These are phyloP conservation scores for Aspergillus fijiensis DNA, from an alignment of 2,329 filamentous ascomycete genomes.

Conservation along the genomic window DNA sequence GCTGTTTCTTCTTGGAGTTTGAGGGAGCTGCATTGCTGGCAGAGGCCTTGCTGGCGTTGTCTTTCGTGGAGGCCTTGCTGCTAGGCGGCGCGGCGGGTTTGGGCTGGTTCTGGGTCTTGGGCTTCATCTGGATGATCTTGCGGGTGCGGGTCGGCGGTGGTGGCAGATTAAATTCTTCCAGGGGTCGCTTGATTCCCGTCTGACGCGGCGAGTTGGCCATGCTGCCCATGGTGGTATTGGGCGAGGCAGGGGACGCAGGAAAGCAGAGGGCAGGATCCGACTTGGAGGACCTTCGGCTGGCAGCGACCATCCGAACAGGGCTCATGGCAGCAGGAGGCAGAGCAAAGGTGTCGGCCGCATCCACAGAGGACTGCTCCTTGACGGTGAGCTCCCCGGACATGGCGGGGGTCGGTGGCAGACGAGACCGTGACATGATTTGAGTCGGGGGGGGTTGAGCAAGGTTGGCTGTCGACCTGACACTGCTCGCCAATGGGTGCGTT, in stretches of 20 bases:
- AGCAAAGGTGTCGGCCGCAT: conserved; percentile 36
- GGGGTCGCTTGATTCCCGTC: conserved; percentile 40
- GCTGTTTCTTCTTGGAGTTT: conserved; percentile 71
- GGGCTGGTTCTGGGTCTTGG: conserved; percentile 49
- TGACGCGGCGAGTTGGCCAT: conserved; percentile 27
- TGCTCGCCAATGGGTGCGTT: background rate
- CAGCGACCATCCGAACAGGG: conserved; percentile 21
- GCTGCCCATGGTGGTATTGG: conserved; percentile 27
- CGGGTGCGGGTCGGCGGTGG: conserved; percentile 88
- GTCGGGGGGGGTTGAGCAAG: background rate
- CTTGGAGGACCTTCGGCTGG: conserved; percentile 30
- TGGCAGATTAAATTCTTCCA: conserved; percentile 69
- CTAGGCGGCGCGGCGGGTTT: conserved; percentile 39
- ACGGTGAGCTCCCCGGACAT: conserved; percentile 41
- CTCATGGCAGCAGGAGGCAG: conserved; percentile 39
- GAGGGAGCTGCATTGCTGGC: conserved; percentile 26
- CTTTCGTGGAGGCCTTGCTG: conserved; percentile 25
- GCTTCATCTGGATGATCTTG: conserved; percentile 99
- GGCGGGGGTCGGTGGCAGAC: conserved; percentile 38
- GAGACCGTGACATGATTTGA: conserved; percentile 33
- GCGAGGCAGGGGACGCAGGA: conserved; percentile 37
- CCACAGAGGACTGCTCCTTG: conserved; percentile 34
- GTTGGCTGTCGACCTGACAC: background rate
- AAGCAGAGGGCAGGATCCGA: conserved; percentile 30
- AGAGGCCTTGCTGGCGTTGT: conserved; percentile 20